phyloP scores from a whole-genome alignment of 169 alveolate genomes.

The Plasmodium relictum region DNA sequence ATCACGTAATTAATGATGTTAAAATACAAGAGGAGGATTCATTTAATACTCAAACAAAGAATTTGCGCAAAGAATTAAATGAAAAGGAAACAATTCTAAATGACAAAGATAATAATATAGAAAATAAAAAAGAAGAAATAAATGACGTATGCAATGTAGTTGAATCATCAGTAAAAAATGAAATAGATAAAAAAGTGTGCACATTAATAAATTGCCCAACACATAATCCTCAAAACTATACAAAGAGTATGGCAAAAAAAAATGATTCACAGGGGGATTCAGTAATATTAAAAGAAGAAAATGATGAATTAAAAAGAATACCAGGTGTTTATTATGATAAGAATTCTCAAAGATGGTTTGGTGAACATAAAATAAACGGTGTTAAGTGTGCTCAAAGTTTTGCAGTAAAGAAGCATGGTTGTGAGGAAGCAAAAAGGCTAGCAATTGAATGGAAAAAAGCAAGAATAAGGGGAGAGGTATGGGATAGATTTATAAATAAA shows the following conservation, averaged over 20 bases:
- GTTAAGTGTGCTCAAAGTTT: conserved; percentile 80
- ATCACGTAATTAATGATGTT: background rate
- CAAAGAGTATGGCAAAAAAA: conserved; percentile 26
- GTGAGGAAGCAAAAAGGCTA: conserved; percentile 82
- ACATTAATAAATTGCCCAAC: conserved; percentile 74
- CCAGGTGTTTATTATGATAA: conserved; percentile 78
- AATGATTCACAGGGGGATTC: conserved; percentile 46
- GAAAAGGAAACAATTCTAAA: background rate
- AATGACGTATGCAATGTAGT: background rate
- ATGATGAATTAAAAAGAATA: conserved; percentile 74
- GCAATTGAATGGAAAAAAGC: conserved; percentile 83
- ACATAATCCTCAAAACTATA: conserved; percentile 67
- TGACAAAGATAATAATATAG: background rate
- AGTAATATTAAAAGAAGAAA: conserved; percentile 48
- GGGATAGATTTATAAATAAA: conserved; percentile 74
- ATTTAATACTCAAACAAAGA: background rate
- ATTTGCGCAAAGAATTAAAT: background rate
- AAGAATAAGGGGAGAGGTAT: conserved; percentile 73
- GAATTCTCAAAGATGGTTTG: conserved; percentile 80
- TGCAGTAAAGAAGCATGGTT: conserved; percentile 85
- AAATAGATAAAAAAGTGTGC: conserved; percentile 54
- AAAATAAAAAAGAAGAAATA: background rate
- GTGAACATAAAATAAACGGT: conserved; percentile 78
- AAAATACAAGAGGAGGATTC: conserved; percentile 6
- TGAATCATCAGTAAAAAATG: conserved; percentile 27